phyloP scores from a whole-genome alignment of 1,284 basidiomycete species.

The Pseudozyma sp. region DNA sequence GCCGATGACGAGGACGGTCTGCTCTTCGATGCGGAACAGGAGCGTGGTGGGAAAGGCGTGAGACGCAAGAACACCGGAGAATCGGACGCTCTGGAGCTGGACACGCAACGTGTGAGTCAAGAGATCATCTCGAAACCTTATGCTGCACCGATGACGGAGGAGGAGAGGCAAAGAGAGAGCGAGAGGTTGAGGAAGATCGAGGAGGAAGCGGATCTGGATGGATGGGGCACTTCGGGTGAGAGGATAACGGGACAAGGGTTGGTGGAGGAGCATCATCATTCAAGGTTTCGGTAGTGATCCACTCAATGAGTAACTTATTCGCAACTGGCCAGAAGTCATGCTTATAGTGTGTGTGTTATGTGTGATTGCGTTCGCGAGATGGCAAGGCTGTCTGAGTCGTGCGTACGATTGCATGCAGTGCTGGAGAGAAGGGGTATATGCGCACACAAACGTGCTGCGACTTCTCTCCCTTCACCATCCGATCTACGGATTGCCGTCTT shows the following conservation, averaged over 20 bases:
- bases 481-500: neutral
- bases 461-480: neutral
- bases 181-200: conserved; percentile 47
- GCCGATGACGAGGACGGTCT: conserved; percentile 31
- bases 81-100: conserved; percentile 42
- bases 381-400: too few species aligned
- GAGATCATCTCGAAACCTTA: conserved; percentile 26
- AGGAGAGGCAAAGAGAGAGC: conserved; percentile 33
- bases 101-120: conserved; percentile 42
- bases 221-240: conserved; percentile 44
- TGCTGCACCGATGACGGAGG: conserved; percentile 14
- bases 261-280: conserved; percentile 40
- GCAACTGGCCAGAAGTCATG: neutral
- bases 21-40: conserved; percentile 37
- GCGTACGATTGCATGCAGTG: too few species aligned
- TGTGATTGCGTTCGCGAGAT: too few species aligned
- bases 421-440: too few species aligned
- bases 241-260: conserved; percentile 42
- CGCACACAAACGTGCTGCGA: too few species aligned
- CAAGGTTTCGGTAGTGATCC: conserved; percentile 3
- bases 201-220: conserved; percentile 55
- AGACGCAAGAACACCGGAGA: conserved; percentile 35
- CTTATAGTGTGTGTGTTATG: neutral
- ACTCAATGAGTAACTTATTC: neutral
- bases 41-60: conserved; percentile 15